A percentile compares a stretch with the other conserved stretches of the same genome.
Evolutionary conservation across 192 early-diverging fungal genomes (phyloP).

Genomic region (Coemansia sp.): DNA sequence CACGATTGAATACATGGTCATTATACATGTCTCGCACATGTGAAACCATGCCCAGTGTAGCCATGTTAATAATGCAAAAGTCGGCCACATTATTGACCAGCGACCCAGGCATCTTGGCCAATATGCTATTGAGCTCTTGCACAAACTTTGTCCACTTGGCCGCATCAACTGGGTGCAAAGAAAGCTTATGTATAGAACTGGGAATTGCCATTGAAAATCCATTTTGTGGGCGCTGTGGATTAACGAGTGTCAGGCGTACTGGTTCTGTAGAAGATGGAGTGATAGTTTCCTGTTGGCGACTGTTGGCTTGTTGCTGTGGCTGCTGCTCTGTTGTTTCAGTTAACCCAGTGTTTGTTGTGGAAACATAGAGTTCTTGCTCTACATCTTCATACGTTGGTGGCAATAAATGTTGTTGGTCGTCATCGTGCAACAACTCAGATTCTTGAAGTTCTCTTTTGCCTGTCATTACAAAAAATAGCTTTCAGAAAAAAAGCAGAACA

Average conservation of each 20-base stretch:
- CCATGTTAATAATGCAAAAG: conserved; percentile 30
- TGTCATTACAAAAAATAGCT: no score
- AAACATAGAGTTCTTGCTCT: no score
- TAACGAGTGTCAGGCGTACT: conserved; percentile 20
- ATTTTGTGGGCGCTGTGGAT: conserved; percentile 24
- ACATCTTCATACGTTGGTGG: no score
- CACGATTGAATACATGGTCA: conserved; percentile 10
- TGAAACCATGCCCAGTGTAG: conserved; percentile 24
- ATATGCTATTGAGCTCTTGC: conserved; percentile 23
- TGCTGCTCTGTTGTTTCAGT: not conserved
- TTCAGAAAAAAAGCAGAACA: no score
- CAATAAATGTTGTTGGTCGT: no score
- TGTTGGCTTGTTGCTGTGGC: not conserved
- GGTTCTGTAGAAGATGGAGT: not conserved
- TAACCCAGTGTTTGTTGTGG: no score
- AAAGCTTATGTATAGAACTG: not conserved
- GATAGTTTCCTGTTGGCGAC: not conserved
- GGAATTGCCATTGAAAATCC: conserved; percentile 31
- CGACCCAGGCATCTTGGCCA: conserved; percentile 29
- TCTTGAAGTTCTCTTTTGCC: no score
- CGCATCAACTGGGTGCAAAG: not conserved
- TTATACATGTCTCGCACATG: conserved; percentile 21
- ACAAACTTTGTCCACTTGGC: not conserved
- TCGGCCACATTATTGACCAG: conserved; percentile 19
- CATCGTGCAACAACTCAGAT: no score